phyloP scores from a whole-genome alignment of 805 yeast species.

The Komagataella mondaviorum region DNA sequence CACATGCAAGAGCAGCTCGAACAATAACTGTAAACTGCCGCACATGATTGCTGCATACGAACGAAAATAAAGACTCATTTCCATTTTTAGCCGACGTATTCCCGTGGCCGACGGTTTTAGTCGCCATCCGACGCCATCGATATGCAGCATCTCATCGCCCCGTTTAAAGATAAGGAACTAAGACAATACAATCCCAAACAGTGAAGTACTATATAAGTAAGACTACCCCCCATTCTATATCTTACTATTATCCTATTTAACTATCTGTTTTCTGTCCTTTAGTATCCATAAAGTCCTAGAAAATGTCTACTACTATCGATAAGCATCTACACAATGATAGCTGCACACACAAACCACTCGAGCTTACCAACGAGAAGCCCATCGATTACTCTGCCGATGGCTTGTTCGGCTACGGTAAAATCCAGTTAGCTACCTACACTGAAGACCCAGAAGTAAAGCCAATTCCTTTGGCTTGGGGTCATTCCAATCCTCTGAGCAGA shows the following conservation, averaged over 20 bases:
- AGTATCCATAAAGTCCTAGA: neutral
- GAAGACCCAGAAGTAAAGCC: slow-evolving; percentile 36
- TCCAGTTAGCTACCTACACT: slow-evolving; percentile 39
- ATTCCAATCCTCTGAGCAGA: slow-evolving; percentile 28
- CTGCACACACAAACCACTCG: neutral
- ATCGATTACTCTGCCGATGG: slow-evolving; percentile 10
- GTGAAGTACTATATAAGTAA: neutral
- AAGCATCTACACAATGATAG: neutral
- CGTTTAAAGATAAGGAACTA: neutral
- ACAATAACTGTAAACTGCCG: neutral
- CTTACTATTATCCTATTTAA: neutral
- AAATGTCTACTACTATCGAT: neutral
- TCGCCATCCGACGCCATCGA: neutral
- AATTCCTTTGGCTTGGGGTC: slow-evolving; percentile 40
- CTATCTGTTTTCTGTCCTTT: neutral
- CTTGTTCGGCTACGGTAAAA: slow-evolving; percentile 12
- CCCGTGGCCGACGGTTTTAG: neutral
- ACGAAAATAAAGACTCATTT: neutral
- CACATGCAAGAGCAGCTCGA: neutral
- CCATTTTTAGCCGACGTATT: neutral
- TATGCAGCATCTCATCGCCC: neutral
- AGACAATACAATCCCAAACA: neutral
- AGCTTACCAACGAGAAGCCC: slow-evolving; percentile 6
- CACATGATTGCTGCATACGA: neutral
- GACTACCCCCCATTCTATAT: neutral